Conservation (phyloP, 2,329 filamentous ascomycete genomes). For the Colletotrichum aenigma region DNA sequence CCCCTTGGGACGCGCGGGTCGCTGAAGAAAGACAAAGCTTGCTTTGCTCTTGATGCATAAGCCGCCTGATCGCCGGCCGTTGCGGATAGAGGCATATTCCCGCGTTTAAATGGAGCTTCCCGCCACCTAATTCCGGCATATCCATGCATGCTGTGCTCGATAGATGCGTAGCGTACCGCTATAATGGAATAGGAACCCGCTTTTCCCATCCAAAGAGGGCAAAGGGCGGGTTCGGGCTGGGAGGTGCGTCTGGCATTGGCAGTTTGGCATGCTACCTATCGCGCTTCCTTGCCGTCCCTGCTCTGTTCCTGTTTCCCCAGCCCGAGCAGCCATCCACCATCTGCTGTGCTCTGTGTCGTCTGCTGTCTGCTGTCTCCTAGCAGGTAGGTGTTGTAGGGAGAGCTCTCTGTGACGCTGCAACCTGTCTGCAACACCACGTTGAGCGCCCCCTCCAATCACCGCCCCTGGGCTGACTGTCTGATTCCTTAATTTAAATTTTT, state of each 20-base stretch:
- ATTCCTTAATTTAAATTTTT: neutral
- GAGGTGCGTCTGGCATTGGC: neutral
- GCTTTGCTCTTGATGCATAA: slow-evolving; percentile 13
- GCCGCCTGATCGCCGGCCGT: neutral
- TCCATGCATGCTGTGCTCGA: neutral
- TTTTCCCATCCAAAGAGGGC: neutral
- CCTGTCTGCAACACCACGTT: slow-evolving; percentile 1
- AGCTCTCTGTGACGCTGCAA: neutral
- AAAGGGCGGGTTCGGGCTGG: neutral
- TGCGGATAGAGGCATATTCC: neutral
- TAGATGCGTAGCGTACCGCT: neutral
- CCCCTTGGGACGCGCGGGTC: slow-evolving; percentile 4
- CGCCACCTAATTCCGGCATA: slow-evolving; percentile 5
- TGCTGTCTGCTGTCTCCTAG: neutral
- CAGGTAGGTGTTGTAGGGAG: neutral
- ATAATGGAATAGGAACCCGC: neutral
- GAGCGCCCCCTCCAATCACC: neutral
- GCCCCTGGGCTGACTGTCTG: neutral
- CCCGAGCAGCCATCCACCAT: neutral
- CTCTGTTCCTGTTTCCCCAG: neutral
- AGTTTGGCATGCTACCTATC: neutral
- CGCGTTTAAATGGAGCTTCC: slow-evolving; percentile 2
- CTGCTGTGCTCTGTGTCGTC: neutral
- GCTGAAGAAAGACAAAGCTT: slow-evolving; percentile 12
- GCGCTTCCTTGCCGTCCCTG: slow-evolving; percentile 5